Conservation (phyloP, 441 rosid species). For the Brassica balearica region DNA sequence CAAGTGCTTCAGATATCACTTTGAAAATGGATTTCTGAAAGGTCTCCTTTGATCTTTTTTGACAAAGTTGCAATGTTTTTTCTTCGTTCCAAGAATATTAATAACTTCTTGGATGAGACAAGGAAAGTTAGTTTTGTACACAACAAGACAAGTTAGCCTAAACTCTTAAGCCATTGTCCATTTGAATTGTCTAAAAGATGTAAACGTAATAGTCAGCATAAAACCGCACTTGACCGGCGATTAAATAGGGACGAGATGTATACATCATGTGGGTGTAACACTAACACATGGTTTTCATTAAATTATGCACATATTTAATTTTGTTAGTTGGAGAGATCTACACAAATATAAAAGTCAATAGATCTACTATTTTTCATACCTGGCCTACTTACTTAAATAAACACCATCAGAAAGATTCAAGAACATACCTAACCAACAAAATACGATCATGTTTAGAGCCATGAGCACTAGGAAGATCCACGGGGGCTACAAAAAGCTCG, state of each 20-base stretch:
- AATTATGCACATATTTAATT: slow-evolving; percentile 31
- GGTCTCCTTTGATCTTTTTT: background rate
- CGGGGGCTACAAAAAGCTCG: slow-evolving; percentile 58
- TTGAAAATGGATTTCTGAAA: slow-evolving; percentile 13
- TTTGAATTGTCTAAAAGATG: slow-evolving; percentile 33
- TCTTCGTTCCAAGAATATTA: background rate
- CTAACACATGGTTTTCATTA: slow-evolving; percentile 36
- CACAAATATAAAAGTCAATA: slow-evolving; percentile 26
- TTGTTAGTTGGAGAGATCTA: slow-evolving; percentile 40
- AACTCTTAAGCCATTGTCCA: slow-evolving; percentile 28
- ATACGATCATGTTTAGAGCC: slow-evolving; percentile 70
- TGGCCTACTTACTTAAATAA: slow-evolving; percentile 33
- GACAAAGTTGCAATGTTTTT: background rate
- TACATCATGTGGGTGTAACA: slow-evolving; percentile 45
- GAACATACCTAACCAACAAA: slow-evolving; percentile 26
- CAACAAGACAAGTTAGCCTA: slow-evolving; percentile 1
- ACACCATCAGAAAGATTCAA: slow-evolving; percentile 37
- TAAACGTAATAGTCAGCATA: slow-evolving; percentile 23
- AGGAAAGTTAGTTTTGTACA: background rate
- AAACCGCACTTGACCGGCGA: slow-evolving; percentile 39
- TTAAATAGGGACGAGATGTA: slow-evolving; percentile 29
- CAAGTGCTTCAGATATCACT: background rate
- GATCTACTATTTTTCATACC: slow-evolving; percentile 22
- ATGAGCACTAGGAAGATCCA: slow-evolving; percentile 64
- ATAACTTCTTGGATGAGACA: background rate